Base-by-base conservation (phyloP, 768 basidiomycete genomes). In the Lentinula raphanica region DNA sequence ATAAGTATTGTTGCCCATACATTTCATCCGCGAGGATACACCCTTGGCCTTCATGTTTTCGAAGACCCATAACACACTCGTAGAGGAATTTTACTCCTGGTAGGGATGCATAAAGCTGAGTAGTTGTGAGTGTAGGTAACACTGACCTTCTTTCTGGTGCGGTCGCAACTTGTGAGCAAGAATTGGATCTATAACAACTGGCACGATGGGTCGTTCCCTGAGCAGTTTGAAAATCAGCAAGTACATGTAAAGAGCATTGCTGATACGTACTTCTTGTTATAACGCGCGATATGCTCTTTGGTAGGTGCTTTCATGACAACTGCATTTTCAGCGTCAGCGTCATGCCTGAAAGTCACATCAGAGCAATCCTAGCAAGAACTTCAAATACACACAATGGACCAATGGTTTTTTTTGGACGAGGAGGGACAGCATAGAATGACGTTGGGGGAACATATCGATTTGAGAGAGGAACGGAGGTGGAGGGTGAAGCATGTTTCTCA, bases 21-120 rank as follows among this genome's bases (percentile, higher is more conserved):
- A 97, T 96, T 66, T 98, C 97, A 71, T 99, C 97, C 1, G 96
- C 97, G 32, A 99, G 80, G 62, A 99, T 97, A 64, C 93, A 95
- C 1, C 96, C 96, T 67, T 91, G 85, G 1, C 93, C 90, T 70
- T 95, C 93, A 60, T 93, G 91, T 68, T 86, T 90, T 55, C 91
- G 81, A 66, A 97, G 74, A 9, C 94, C 95, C 94, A 98, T 98
- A 17, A 95, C 90, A 65, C 88, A 92, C 66, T 95, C 92, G 66
- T 99, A 99, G 76, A 99, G 74, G 71, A 99, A 99, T 68, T 83
- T 82, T 32, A 93, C 80, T 29, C 92, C 88, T 88, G 57, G 4
- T 23, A 19, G 48, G 28, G 50, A 60, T 23, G 45, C 42, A n/a
- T n/a, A n/a, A n/a, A n/a, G n/a, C n/a, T n/a, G n/a, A n/a, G n/a